These are phyloP conservation scores for Rhamnella rubrinervis DNA, from an alignment of 331 rosid genomes.

Conservation along the genomic window DNA sequence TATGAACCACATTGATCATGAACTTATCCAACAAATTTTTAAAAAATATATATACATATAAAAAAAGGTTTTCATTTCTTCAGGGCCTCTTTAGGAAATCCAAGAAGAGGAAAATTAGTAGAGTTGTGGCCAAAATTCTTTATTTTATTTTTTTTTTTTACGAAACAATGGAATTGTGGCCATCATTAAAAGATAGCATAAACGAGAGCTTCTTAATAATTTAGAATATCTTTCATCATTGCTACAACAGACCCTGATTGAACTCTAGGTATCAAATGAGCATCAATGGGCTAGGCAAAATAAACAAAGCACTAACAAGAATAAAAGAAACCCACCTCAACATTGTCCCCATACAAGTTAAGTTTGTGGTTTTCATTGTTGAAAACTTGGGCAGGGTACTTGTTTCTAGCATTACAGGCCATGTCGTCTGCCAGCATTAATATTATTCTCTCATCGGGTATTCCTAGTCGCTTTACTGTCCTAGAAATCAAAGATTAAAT, in stretches of 20 bases:
- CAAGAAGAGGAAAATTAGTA: neutral
- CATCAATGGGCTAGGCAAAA: neutral
- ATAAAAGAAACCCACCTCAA: slow-evolving; percentile 62
- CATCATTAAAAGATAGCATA: no score
- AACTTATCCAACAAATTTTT: neutral
- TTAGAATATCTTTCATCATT: no score
- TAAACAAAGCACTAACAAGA: neutral
- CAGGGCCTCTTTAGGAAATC: neutral
- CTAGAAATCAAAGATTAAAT: slow-evolving; percentile 42
- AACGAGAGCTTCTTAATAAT: no score
- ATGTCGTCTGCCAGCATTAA: slow-evolving; percentile 98
- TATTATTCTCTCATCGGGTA: slow-evolving; percentile 97
- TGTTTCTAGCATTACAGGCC: slow-evolving; percentile 96
- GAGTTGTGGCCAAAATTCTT: neutral
- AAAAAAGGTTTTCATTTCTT: neutral
- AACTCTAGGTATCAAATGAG: neutral
- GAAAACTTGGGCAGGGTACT: slow-evolving; percentile 92
- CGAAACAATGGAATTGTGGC: no score
- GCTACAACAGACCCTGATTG: no score
- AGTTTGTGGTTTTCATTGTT: slow-evolving; percentile 93
- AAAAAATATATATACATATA: no score
- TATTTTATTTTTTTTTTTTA: no score
- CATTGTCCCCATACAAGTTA: slow-evolving; percentile 92
- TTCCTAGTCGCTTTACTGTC: slow-evolving; percentile 93
- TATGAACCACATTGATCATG: neutral